Percentiles rank a stretch among this genome's conserved stretches.
phyloP scores from a whole-genome alignment of 176 grass and related monocot species.

The Puya raimondii region DNA sequence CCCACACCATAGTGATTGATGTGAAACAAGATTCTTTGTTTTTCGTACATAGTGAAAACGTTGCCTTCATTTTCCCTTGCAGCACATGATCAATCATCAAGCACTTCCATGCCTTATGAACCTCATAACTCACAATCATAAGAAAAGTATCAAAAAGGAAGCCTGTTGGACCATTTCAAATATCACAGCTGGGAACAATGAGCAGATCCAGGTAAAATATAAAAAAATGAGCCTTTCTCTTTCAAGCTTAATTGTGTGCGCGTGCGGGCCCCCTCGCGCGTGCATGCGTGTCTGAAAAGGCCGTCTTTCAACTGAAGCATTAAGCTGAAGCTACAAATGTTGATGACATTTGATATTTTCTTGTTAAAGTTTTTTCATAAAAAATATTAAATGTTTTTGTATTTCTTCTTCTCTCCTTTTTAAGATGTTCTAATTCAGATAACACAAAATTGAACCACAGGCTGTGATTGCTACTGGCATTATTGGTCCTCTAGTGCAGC shows the following conservation, averaged over 20 bases:
- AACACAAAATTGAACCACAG: constrained; percentile 23
- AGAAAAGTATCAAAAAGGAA: constrained; percentile 99
- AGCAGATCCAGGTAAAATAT: constrained; percentile 78
- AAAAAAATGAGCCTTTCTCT: background rate
- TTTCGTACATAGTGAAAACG: too few species aligned
- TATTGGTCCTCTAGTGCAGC: constrained; percentile 56
- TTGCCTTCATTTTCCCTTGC: background rate
- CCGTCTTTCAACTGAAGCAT: too few species aligned
- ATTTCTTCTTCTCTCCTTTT: background rate
- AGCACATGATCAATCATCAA: constrained; percentile 86
- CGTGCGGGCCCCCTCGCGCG: too few species aligned
- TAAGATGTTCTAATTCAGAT: background rate
- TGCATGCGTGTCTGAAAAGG: too few species aligned
- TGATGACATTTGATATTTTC: background rate
- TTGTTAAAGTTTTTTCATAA: too few species aligned
- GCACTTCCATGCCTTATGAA: constrained; percentile 66
- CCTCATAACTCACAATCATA: constrained; percentile 75
- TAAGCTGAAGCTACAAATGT: background rate
- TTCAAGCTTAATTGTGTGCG: background rate
- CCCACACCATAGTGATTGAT: too few species aligned
- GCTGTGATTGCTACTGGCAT: constrained; percentile 78
- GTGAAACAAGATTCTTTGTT: too few species aligned
- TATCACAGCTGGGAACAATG: constrained; percentile 97
- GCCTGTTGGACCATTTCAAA: constrained; percentile 98
- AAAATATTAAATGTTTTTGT: background rate